Conservation (phyloP, 371 early-diverging fungal species). For the Saksenaea oblongispora region DNA sequence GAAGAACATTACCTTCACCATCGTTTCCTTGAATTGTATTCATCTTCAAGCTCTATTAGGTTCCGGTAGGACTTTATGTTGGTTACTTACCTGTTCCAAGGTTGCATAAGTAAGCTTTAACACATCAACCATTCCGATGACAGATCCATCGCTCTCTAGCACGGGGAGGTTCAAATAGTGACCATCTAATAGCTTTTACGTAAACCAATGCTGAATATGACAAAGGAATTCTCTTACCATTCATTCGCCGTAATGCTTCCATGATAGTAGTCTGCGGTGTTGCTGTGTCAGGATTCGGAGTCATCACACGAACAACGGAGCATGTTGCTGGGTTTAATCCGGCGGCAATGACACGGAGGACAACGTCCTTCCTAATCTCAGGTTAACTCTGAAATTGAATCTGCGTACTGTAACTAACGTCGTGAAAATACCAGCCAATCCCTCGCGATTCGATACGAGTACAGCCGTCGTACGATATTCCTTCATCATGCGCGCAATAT, state of each 20-base stretch:
- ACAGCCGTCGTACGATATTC: constrained; percentile 87
- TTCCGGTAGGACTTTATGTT: neutral
- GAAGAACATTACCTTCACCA: constrained; percentile 29
- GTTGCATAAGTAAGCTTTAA: constrained; percentile 81
- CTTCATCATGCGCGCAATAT: constrained; percentile 90
- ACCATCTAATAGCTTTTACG: constrained; percentile 16
- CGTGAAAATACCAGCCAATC: constrained; percentile 89
- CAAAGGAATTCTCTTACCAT: constrained; percentile 50
- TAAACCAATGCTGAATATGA: neutral
- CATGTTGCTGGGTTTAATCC: constrained; percentile 85
- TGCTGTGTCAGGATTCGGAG: constrained; percentile 93
- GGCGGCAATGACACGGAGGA: constrained; percentile 91
- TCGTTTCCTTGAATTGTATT: constrained; percentile 43
- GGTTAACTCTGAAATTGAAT: neutral
- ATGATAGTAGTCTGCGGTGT: constrained; percentile 75
- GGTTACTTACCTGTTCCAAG: constrained; percentile 55
- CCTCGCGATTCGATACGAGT: constrained; percentile 77
- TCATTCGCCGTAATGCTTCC: constrained; percentile 91
- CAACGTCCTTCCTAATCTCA: constrained; percentile 69
- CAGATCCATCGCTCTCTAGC: constrained; percentile 63
- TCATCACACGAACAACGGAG: constrained; percentile 92
- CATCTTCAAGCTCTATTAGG: constrained; percentile 19
- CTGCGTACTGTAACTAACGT: constrained; percentile 31
- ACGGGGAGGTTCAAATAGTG: constrained; percentile 91
- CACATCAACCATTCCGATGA: constrained; percentile 89